Base-by-base conservation (phyloP, 352 stramenopile genomes). In the Globisporangium barbulae region DNA sequence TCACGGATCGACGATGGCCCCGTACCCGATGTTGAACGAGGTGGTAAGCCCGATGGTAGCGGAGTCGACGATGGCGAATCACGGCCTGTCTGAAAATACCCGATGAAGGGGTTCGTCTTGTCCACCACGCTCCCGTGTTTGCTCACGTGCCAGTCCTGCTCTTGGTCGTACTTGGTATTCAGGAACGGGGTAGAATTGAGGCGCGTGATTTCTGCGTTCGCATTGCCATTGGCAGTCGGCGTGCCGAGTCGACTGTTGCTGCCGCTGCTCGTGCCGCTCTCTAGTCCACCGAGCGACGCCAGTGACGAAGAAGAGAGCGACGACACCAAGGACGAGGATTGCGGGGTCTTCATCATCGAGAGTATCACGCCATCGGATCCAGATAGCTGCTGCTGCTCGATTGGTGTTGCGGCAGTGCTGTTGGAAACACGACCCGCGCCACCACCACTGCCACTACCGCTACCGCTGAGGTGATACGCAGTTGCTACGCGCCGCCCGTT, bases 51-150 rank as follows among this genome's bases (percentile, higher is more conserved):
- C 15, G 57, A 41, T 42, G 42, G 42, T 8, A 42, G 17, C 13
- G 35, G 37, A 7, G 17, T 47, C 35, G 53, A 10, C 13, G 63
- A 48, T n/a, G 54, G 28, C 30, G 30, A 17, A 53, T 58, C 35
- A 22, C 47, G 17, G n/a, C 71, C 75, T 44, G 71, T 88, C 61
- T 94, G 81, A 64, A 94, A 94, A 59, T 93, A 94, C 37, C 85
- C 85, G 61, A 94, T 91, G 65, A 94, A 94, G 22, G 85, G 85
- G 58, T 94, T 94, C 41, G 75, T 91, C 75, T 94, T 94, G 75
- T 94, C 81, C 17, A 94, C 83, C 17, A 75, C 76, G 19, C 68
- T 80, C 10, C 74, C 75, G 44, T 81, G 70, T 53, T 78, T 85
- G 47, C 64, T 68, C 10, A 72, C 41, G 17, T 87, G 68, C 44